Conservation (phyloP, 768 basidiomycete genomes). For the Amanita pallidorosea region DNA sequence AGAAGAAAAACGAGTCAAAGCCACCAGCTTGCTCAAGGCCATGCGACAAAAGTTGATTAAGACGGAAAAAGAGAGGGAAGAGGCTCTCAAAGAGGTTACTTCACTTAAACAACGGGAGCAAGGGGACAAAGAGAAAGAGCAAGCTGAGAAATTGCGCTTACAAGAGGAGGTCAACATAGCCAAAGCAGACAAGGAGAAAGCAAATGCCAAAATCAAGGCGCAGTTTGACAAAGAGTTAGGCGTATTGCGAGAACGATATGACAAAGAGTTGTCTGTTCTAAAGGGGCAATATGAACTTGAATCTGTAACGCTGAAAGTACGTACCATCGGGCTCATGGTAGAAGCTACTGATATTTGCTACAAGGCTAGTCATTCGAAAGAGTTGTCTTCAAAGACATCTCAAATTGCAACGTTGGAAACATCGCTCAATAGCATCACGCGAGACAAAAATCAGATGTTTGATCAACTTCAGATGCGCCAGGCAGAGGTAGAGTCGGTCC, state of each 20-base stretch:
- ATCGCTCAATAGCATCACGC: slow-evolving; percentile 54
- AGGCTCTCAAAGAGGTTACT: slow-evolving; percentile 48
- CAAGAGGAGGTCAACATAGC: slow-evolving; percentile 53
- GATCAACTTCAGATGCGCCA: slow-evolving; percentile 82
- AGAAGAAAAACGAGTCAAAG: slow-evolving; percentile 95
- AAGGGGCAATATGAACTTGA: slow-evolving; percentile 74
- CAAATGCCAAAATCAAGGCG: slow-evolving; percentile 43
- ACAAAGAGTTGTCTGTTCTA: slow-evolving; percentile 58
- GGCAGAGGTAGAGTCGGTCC: slow-evolving; percentile 81
- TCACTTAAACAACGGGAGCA: slow-evolving; percentile 41
- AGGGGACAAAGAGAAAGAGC: slow-evolving; percentile 45
- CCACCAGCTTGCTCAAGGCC: slow-evolving; percentile 85
- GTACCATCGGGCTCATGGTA: slow-evolving; percentile 4
- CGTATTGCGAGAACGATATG: slow-evolving; percentile 50
- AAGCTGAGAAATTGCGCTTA: slow-evolving; percentile 39
- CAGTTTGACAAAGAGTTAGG: slow-evolving; percentile 69
- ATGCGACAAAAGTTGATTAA: slow-evolving; percentile 97
- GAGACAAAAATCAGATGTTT: slow-evolving; percentile 74
- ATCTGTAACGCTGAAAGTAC: slow-evolving; percentile 61
- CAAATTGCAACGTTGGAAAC: slow-evolving; percentile 63
- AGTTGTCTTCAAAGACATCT: slow-evolving; percentile 44
- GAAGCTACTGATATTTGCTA: slow-evolving; percentile 1
- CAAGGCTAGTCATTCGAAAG: slow-evolving; percentile 62
- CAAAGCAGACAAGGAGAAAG: slow-evolving; percentile 54
- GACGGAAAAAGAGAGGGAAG: slow-evolving; percentile 89